Percentiles rank a stretch among this genome's conserved stretches.
Evolutionary conservation across 2,329 filamentous ascomycete genomes (phyloP).

Genomic region (Talaromyces funiculosus): DNA sequence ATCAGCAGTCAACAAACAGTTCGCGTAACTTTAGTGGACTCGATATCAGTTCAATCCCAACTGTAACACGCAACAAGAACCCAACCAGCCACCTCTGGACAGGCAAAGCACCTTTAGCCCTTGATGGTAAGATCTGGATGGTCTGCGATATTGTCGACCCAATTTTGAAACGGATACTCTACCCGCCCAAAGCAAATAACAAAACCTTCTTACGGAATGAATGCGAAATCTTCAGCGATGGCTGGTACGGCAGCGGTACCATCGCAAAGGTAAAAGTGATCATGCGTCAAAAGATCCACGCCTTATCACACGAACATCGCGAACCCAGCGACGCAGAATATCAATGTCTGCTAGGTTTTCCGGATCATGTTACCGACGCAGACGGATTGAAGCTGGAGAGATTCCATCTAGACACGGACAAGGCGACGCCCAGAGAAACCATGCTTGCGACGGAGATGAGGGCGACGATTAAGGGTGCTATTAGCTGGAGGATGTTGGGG

Average conservation of each 20-base stretch:
- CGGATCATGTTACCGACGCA: slow-evolving; percentile 27
- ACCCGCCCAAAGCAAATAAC: slow-evolving; percentile 48
- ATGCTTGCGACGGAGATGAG: slow-evolving; percentile 33
- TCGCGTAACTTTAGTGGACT: slow-evolving; percentile 11
- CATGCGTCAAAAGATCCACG: slow-evolving; percentile 79
- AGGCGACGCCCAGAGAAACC: slow-evolving; percentile 21
- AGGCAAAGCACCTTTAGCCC: slow-evolving; percentile 61
- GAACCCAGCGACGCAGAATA: slow-evolving; percentile 32
- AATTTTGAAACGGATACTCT: slow-evolving; percentile 60
- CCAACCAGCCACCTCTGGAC: slow-evolving; percentile 66
- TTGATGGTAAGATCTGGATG: slow-evolving; percentile 89
- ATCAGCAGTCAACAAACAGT: slow-evolving; percentile 12
- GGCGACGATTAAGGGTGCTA: slow-evolving; percentile 28
- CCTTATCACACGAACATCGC: slow-evolving; percentile 46
- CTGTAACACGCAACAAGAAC: slow-evolving; percentile 8
- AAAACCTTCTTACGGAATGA: slow-evolving; percentile 50
- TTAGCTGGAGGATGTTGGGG: slow-evolving; percentile 21
- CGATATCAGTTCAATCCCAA: slow-evolving; percentile 12
- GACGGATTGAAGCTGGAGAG: slow-evolving; percentile 17
- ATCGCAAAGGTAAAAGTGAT: slow-evolving; percentile 79
- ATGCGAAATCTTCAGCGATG: slow-evolving; percentile 60
- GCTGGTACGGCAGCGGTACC: slow-evolving; percentile 79
- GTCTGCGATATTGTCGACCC: slow-evolving; percentile 87
- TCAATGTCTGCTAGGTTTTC: slow-evolving; percentile 32
- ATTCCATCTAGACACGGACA: slow-evolving; percentile 24